Conservation (phyloP, 2,329 filamentous ascomycete species). For the Ophiostoma novo-ulmi region DNA sequence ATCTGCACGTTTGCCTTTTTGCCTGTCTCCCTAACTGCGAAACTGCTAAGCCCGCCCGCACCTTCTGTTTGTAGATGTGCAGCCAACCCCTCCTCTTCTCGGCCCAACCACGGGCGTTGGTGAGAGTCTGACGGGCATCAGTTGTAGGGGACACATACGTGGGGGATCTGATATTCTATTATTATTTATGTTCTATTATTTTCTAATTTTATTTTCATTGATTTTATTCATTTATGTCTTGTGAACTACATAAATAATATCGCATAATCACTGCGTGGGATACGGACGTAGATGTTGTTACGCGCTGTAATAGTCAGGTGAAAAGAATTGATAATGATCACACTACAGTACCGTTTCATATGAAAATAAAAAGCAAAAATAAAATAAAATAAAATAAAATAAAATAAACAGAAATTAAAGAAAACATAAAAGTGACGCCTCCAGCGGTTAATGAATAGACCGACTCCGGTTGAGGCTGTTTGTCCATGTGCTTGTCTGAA, state of each 20-base stretch:
- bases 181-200: too few species aligned
- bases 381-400: not conserved
- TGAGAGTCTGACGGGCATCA: not conserved
- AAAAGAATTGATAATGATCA: not conserved
- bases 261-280: not conserved
- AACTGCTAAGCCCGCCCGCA: not conserved
- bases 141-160: not conserved
- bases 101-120: not conserved
- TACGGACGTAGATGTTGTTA: not conserved
- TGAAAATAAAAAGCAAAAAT: not conserved
- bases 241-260: not conserved
- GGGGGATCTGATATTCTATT: not conserved
- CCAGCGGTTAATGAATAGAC: not conserved
- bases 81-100: conserved; percentile 1
- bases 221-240: not conserved
- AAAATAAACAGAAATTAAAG: too few species aligned
- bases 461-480: not conserved
- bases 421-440: not conserved
- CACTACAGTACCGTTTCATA: not conserved
- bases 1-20: not conserved
- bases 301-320: not conserved
- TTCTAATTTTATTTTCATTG: not conserved
- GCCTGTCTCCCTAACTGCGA: not conserved
- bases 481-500: not conserved
- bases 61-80: not conserved